Conservation (phyloP, 1,284 basidiomycete species). For the Coriolopsis trogii region DNA sequence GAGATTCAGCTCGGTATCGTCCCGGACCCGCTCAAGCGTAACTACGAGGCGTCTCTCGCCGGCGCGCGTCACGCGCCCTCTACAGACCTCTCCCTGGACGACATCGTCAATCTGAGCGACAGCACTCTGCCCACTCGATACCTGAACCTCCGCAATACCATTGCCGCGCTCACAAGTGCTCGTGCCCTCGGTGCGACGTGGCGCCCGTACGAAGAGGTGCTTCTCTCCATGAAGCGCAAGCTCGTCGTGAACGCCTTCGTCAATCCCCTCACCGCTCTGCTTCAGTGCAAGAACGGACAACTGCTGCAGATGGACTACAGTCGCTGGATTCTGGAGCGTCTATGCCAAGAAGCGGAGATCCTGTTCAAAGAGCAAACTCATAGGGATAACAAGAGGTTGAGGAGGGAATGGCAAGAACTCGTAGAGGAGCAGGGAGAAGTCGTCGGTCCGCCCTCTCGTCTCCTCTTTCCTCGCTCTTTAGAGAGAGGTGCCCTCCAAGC, state of each 20-base stretch:
- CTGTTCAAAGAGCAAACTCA: slow-evolving; percentile 58
- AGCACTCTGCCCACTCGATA: slow-evolving; percentile 42
- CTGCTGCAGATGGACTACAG: slow-evolving; percentile 52
- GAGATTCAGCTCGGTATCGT: slow-evolving; percentile 79
- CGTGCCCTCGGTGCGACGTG: slow-evolving; percentile 65
- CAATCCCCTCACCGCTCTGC: slow-evolving; percentile 87
- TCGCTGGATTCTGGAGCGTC: slow-evolving; percentile 44
- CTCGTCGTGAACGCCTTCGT: slow-evolving; percentile 86
- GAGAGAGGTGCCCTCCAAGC: slow-evolving; percentile 42
- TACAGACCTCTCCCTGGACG: slow-evolving; percentile 51
- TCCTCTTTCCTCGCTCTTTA: slow-evolving; percentile 44
- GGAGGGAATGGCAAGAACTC: slow-evolving; percentile 23
- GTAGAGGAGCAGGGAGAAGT: background rate
- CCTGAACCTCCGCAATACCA: slow-evolving; percentile 66
- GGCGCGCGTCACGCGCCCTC: slow-evolving; percentile 36
- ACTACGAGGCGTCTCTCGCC: slow-evolving; percentile 59
- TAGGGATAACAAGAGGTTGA: slow-evolving; percentile 37
- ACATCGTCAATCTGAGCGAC: slow-evolving; percentile 47
- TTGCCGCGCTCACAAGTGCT: slow-evolving; percentile 64
- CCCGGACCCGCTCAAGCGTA: slow-evolving; percentile 63
- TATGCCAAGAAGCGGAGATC: slow-evolving; percentile 64
- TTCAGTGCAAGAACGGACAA: slow-evolving; percentile 83
- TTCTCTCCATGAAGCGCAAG: slow-evolving; percentile 79
- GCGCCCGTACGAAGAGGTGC: slow-evolving; percentile 71
- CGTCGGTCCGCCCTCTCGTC: slow-evolving; percentile 24